phyloP scores from a whole-genome alignment of 2,329 filamentous ascomycete genomes.

The Diaporthe sp. region DNA sequence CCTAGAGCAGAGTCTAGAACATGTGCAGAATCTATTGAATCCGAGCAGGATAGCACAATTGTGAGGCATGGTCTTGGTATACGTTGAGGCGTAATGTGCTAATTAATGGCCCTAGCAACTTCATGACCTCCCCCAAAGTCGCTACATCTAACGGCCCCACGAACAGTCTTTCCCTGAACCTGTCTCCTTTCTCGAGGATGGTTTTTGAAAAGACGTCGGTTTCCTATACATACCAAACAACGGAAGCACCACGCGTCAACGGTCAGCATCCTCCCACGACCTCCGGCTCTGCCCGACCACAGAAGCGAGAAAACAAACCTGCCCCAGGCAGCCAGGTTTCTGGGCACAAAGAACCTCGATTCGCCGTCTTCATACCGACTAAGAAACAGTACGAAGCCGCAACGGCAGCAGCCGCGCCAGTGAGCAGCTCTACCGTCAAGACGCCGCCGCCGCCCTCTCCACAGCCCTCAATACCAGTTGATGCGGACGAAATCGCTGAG shows the following conservation, averaged over 20 bases:
- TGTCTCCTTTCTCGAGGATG: constrained; percentile 65
- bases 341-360: constrained; percentile 52
- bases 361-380: constrained; percentile 63
- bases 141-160: constrained; percentile 45
- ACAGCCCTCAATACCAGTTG: constrained; percentile 42
- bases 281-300: constrained; percentile 39
- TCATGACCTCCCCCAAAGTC: constrained; percentile 63
- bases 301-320: constrained; percentile 40
- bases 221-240: constrained; percentile 55
- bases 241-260: constrained; percentile 50
- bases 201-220: constrained; percentile 59
- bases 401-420: neutral
- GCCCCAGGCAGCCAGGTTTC: constrained; percentile 47
- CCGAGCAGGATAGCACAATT: constrained; percentile 78
- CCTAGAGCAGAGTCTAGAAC: constrained; percentile 78
- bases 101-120: constrained; percentile 63
- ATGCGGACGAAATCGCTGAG: constrained; percentile 5
- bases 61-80: constrained; percentile 56
- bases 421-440: neutral
- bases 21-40: constrained; percentile 81
- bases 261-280: constrained; percentile 48
- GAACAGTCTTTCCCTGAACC: constrained; percentile 53
- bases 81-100: constrained; percentile 24
- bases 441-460: constrained; percentile 46
- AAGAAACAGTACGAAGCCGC: constrained; percentile 50